These are phyloP conservation scores for Phytophthora multivora DNA, from an alignment of 352 stramenopile genomes.

Conservation along the genomic window DNA sequence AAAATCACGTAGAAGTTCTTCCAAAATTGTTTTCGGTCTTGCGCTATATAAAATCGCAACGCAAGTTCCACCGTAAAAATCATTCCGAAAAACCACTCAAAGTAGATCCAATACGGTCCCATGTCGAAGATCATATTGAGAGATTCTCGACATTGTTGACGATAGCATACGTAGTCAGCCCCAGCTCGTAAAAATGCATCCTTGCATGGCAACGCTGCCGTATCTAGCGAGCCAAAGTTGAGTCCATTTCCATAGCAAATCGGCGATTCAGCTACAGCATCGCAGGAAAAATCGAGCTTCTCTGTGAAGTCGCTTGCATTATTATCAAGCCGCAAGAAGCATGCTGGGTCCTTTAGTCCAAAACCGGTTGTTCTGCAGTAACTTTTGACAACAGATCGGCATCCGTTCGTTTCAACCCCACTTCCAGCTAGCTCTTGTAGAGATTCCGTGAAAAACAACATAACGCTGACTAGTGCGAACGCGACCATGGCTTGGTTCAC, in stretches of 20 bases:
- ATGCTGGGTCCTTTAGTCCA: slow-evolving; percentile 43
- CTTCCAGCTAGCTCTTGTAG: slow-evolving; percentile 62
- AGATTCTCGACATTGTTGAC: slow-evolving; percentile 45
- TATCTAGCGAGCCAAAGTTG: slow-evolving; percentile 58
- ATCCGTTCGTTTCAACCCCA: slow-evolving; percentile 49
- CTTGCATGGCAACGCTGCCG: slow-evolving; percentile 30
- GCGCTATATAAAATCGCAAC: slow-evolving; percentile 59
- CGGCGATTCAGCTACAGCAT: neutral
- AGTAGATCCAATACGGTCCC: slow-evolving; percentile 77
- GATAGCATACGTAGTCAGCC: slow-evolving; percentile 49
- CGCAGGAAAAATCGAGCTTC: slow-evolving; percentile 55
- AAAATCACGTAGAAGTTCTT: slow-evolving; percentile 68
- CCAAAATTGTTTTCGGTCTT: slow-evolving; percentile 44
- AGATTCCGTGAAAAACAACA: slow-evolving; percentile 76
- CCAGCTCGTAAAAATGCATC: slow-evolving; percentile 40
- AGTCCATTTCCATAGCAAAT: slow-evolving; percentile 54
- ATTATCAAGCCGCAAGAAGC: slow-evolving; percentile 45
- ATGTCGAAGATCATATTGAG: slow-evolving; percentile 57
- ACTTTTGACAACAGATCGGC: slow-evolving; percentile 48
- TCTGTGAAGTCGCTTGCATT: slow-evolving; percentile 34
- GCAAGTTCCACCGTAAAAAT: slow-evolving; percentile 61
- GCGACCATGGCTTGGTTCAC: slow-evolving; percentile 67
- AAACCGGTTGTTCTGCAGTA: slow-evolving; percentile 56
- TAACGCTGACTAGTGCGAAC: slow-evolving; percentile 62
- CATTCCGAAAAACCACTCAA: slow-evolving; percentile 70